A percentile compares a stretch with the other conserved stretches of the same genome.
These are phyloP conservation scores for Eucalyptus tenuipes DNA, from an alignment of 345 rosid genomes.

Conservation along the genomic window DNA sequence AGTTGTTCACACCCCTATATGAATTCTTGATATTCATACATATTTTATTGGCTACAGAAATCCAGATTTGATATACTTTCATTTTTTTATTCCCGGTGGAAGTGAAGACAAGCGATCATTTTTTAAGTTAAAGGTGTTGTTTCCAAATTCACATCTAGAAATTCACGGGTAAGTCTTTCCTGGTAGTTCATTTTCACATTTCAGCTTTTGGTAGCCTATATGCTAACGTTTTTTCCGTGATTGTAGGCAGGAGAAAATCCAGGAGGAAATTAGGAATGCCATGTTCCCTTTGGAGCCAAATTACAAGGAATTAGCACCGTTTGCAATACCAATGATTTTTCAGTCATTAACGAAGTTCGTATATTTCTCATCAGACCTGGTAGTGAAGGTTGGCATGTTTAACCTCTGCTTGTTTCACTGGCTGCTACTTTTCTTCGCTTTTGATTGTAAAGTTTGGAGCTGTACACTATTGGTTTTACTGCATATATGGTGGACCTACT, in stretches of 20 bases:
- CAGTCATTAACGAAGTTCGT: constrained; percentile 14
- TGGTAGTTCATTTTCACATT: background rate
- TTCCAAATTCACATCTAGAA: constrained; percentile 28
- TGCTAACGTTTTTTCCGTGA: background rate
- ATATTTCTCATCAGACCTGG: constrained; percentile 12
- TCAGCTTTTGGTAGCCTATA: background rate
- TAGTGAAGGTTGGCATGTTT: constrained; percentile 22
- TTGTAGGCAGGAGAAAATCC: constrained; percentile 26
- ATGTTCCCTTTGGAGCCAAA: background rate
- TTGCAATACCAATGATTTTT: constrained; percentile 9
- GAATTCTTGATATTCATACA: background rate
- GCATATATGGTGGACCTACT: background rate
- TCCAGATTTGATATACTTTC: constrained; percentile 21
- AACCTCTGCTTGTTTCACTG: background rate
- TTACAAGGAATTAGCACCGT: constrained; percentile 15
- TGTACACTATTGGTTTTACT: background rate
- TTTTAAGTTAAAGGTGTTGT: constrained; percentile 31
- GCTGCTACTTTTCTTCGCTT: background rate
- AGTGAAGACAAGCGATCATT: constrained; percentile 17
- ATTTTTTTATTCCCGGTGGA: constrained; percentile 31
- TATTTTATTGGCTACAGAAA: background rate
- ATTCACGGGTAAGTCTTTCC: constrained; percentile 14
- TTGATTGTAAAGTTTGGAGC: background rate
- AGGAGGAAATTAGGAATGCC: background rate
- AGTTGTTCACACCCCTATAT: background rate